Evolutionary conservation across 768 basidiomycete genomes (phyloP), one percentile per base, ranked within the genome.

Genomic region (Hortiboletus flavorubellus): DNA sequence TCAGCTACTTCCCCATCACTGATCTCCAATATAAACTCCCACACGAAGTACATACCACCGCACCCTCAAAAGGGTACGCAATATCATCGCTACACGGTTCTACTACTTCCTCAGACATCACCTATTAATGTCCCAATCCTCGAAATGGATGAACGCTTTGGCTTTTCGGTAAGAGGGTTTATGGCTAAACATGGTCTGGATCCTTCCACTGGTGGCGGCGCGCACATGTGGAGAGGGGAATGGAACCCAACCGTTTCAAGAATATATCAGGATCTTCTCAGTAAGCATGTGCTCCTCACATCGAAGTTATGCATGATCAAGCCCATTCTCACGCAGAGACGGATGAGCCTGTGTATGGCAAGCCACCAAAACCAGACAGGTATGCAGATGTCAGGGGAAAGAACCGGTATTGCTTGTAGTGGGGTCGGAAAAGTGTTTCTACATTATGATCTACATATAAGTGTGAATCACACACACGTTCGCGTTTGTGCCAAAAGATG

Each of bases 1-100:
- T 86, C 85, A 46, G 83, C 82, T 1, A 75, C 74, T n/a, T 75
- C 76, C 65, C 62, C 70, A 40, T 73, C 62, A 52, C 65, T 60
- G 12, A 75, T 83, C 49, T 61, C 72, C 4, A 64, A 76, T 37
- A 64, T 78, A 49, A 75, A 81, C 58, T 70, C 76, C 2, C 88
- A 90, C 68, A 89, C 87, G 7, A 73, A 75, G 26, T 98, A 95
- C 70, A 76, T 95, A 59, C 90, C 96, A 6, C 97, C 95, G 5
- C 93, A 97, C 61, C 96, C 96, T 4, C 89, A 93, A 67, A 81
- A 81, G 37, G 93, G 94, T 47, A 88, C 93, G 11, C 83, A 84
- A 0, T 93, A 91, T 72, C 96, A 99, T 72, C 92, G 96, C 58
- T 97, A 96, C 70, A 81, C 84, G 9, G 61, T 87, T 42, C 75